Evolutionary conservation across 1,284 basidiomycete species (phyloP).

Genomic region (Fomitopsis schrenkii): DNA sequence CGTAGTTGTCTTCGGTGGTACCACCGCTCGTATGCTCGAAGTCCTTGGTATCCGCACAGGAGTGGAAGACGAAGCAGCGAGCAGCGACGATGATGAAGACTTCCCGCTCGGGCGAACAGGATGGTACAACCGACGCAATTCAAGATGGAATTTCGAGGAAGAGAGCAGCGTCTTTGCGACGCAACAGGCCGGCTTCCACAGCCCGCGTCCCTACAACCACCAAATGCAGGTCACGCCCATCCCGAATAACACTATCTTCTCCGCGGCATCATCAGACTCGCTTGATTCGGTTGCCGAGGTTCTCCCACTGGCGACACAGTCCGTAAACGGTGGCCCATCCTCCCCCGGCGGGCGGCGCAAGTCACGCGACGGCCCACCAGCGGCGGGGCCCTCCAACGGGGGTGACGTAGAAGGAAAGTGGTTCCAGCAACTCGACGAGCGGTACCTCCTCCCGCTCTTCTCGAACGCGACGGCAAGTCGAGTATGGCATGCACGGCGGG

Average conservation of each 20-base stretch:
- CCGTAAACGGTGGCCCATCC: slow-evolving; percentile 14
- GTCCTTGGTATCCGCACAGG: slow-evolving; percentile 95
- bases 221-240: slow-evolving; percentile 37
- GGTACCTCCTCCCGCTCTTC: slow-evolving; percentile 92
- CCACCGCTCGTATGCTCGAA: slow-evolving; percentile 95
- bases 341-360: slow-evolving; percentile 13
- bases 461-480: slow-evolving; percentile 90
- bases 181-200: slow-evolving; percentile 26
- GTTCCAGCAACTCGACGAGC: slow-evolving; percentile 95
- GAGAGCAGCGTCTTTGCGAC: slow-evolving; percentile 31
- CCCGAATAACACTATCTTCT: slow-evolving; percentile 38
- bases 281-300: slow-evolving; percentile 80
- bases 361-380: slow-evolving; percentile 15
- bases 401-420: slow-evolving; percentile 72
- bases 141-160: slow-evolving; percentile 43
- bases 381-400: slow-evolving; percentile 14
- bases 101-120: slow-evolving; percentile 23
- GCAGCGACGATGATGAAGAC: slow-evolving; percentile 79
- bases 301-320: slow-evolving; percentile 64
- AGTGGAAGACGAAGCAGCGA: slow-evolving; percentile 88
- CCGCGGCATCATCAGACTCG: slow-evolving; percentile 63
- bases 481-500: slow-evolving; percentile 79
- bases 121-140: slow-evolving; percentile 32
- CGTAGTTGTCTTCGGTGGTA: slow-evolving; percentile 94
- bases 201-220: slow-evolving; percentile 53